These are phyloP conservation scores for Myriosclerotinia curreyana DNA, from an alignment of 2,329 filamentous ascomycete species.

Conservation along the genomic window DNA sequence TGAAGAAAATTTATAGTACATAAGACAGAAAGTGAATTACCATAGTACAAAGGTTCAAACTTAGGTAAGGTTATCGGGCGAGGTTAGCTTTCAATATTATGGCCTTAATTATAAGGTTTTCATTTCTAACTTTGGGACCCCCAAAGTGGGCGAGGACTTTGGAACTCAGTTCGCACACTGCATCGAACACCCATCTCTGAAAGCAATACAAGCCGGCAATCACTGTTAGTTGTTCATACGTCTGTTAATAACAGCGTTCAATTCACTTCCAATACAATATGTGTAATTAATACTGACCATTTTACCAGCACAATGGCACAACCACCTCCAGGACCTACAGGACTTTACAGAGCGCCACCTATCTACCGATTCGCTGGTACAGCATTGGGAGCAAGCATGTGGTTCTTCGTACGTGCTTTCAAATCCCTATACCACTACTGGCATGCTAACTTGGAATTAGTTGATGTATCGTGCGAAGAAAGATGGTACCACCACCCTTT, in stretches of 20 bases:
- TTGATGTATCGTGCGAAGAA: slow-evolving; percentile 96
- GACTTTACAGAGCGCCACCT: slow-evolving; percentile 46
- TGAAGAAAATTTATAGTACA: slow-evolving; percentile 15
- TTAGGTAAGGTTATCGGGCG: not conserved
- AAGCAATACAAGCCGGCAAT: slow-evolving; percentile 1
- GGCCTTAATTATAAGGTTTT: not conserved
- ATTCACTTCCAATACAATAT: not conserved
- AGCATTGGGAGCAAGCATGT: slow-evolving; percentile 91
- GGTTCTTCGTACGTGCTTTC: slow-evolving; percentile 81
- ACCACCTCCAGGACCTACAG: slow-evolving; percentile 52
- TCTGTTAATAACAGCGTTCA: not conserved
- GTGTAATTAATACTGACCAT: not conserved
- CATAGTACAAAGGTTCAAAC: slow-evolving; percentile 13
- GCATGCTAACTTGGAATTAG: slow-evolving; percentile 47
- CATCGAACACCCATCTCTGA: slow-evolving; percentile 1
- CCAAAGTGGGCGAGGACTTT: slow-evolving; percentile 3
- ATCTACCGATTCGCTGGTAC: slow-evolving; percentile 85
- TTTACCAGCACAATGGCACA: slow-evolving; percentile 47
- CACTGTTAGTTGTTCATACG: not conserved
- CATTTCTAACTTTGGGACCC: not conserved
- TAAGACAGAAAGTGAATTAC: slow-evolving; percentile 17
- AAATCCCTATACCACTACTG: not conserved
- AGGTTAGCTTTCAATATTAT: not conserved
- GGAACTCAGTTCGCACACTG: not conserved
- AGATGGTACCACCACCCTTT: slow-evolving; percentile 59